Conservation (phyloP, 2,329 filamentous ascomycete genomes). For the Trichoderma asperellum region DNA sequence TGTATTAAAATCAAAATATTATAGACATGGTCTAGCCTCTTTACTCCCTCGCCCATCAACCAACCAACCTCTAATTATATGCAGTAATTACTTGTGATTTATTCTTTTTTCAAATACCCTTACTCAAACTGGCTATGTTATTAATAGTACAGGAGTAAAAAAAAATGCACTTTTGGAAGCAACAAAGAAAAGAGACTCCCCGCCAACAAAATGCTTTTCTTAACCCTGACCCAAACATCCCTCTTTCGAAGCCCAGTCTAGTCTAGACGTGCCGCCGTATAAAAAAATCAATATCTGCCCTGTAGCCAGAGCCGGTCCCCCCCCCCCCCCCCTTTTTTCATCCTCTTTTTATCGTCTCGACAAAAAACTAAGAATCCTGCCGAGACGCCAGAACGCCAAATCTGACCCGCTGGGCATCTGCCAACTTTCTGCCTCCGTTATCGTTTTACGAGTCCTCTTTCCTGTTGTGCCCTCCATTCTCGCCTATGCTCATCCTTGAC, state of each 20-base stretch:
- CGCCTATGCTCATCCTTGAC: constrained; percentile 30
- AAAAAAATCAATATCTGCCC: background rate
- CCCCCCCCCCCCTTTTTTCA: constrained; percentile 9
- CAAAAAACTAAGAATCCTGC: constrained; percentile 32
- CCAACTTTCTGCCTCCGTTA: constrained; percentile 29
- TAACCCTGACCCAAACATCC: constrained; percentile 10
- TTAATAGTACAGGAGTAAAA: constrained; percentile 24
- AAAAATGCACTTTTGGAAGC: constrained; percentile 16
- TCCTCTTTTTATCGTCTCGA: constrained; percentile 27
- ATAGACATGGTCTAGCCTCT: constrained; percentile 40
- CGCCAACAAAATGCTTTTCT: constrained; percentile 19
- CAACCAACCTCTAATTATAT: background rate
- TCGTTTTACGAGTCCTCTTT: background rate
- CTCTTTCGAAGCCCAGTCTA: constrained; percentile 12
- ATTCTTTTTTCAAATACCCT: background rate
- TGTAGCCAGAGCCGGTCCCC: constrained; percentile 8
- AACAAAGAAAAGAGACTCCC: constrained; percentile 11
- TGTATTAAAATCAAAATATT: constrained; percentile 41
- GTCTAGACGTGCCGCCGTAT: background rate
- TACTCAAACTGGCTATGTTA: constrained; percentile 29
- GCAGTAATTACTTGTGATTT: background rate
- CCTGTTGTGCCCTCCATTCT: constrained; percentile 29
- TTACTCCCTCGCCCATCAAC: constrained; percentile 35
- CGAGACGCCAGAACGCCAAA: constrained; percentile 40
- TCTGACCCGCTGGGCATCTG: constrained; percentile 34